phyloP scores from a whole-genome alignment of 2,329 filamentous ascomycete species.

The Byssochlamys sp. region DNA sequence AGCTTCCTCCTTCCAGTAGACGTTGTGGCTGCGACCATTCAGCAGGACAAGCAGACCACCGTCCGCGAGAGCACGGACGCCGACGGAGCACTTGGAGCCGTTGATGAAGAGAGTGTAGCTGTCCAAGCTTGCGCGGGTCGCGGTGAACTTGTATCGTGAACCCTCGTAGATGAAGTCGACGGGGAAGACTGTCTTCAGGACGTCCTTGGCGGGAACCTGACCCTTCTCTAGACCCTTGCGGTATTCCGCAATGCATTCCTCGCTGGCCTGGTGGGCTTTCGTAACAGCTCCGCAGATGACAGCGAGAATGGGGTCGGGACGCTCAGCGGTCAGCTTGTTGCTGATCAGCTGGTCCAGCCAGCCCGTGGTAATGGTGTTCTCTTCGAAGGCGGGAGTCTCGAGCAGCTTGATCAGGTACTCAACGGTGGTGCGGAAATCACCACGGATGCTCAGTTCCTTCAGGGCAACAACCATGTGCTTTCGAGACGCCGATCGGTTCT shows the following conservation, averaged over 20 bases:
- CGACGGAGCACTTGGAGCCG: slow-evolving; percentile 88
- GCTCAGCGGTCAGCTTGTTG: slow-evolving; percentile 91
- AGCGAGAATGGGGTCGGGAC: slow-evolving; percentile 86
- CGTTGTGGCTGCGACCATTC: slow-evolving; percentile 86
- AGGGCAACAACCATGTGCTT: slow-evolving; percentile 99
- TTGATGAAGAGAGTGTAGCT: slow-evolving; percentile 99
- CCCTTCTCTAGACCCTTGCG: slow-evolving; percentile 84
- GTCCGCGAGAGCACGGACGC: slow-evolving; percentile 83
- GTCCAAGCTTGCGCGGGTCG: slow-evolving; percentile 79
- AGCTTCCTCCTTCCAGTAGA: slow-evolving; percentile 99
- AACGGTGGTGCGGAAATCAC: slow-evolving; percentile 96
- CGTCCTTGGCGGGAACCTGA: slow-evolving; percentile 91
- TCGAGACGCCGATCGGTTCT: slow-evolving; percentile 87
- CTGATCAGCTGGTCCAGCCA: slow-evolving; percentile 98
- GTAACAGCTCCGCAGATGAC: slow-evolving; percentile 90
- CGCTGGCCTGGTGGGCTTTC: slow-evolving; percentile 90
- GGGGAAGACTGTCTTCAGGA: slow-evolving; percentile 93
- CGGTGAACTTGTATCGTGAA: slow-evolving; percentile 93
- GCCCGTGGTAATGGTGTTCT: slow-evolving; percentile 97
- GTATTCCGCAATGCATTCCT: slow-evolving; percentile 79
- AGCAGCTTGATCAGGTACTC: slow-evolving; percentile 98
- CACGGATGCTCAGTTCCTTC: slow-evolving; percentile 98
- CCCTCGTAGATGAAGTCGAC: slow-evolving; percentile 99
- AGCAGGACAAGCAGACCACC: slow-evolving; percentile 87
- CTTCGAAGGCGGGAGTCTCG: slow-evolving; percentile 95